Evolutionary conservation across 116 monocot species (phyloP).

Genomic region (Papilionanthe hybrid): DNA sequence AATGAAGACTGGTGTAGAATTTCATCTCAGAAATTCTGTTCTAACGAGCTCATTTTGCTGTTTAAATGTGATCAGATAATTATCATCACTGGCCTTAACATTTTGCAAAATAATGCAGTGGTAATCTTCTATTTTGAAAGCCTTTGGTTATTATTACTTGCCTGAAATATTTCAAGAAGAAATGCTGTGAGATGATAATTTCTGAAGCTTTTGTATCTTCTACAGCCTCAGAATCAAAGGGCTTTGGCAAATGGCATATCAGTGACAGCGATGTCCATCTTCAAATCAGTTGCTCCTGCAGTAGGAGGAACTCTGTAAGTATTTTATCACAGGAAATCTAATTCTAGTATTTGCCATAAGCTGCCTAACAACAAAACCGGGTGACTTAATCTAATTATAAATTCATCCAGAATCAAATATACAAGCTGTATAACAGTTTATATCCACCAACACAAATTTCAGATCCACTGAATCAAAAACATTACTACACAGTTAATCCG

Average conservation of each 20-base stretch:
- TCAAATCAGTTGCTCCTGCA: conserved; percentile 55
- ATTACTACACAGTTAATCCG: too few relatives aligned
- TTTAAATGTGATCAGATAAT: conserved; percentile 25
- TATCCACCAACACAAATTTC: too few relatives aligned
- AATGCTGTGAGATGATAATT: too few relatives aligned
- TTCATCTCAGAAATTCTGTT: neutral
- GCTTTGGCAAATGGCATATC: conserved; percentile 62
- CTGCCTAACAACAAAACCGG: too few relatives aligned
- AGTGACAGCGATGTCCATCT: conserved; percentile 38
- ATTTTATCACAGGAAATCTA: neutral
- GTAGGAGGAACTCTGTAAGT: conserved; percentile 50
- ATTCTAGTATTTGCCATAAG: too few relatives aligned
- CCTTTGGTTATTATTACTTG: too few relatives aligned
- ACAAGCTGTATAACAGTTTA: too few relatives aligned
- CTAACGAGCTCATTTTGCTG: neutral
- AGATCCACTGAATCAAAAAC: too few relatives aligned
- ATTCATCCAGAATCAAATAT: too few relatives aligned
- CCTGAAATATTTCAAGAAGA: too few relatives aligned
- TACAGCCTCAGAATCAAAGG: conserved; percentile 46
- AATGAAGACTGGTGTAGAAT: too few relatives aligned
- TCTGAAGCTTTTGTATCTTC: neutral
- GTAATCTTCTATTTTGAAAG: conserved; percentile 18
- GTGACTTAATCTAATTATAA: too few relatives aligned
- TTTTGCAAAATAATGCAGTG: conserved; percentile 69
- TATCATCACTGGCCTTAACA: conserved; percentile 36